Evolutionary conservation across 768 basidiomycete species (phyloP).

Genomic region (Psilocybe sp.): DNA sequence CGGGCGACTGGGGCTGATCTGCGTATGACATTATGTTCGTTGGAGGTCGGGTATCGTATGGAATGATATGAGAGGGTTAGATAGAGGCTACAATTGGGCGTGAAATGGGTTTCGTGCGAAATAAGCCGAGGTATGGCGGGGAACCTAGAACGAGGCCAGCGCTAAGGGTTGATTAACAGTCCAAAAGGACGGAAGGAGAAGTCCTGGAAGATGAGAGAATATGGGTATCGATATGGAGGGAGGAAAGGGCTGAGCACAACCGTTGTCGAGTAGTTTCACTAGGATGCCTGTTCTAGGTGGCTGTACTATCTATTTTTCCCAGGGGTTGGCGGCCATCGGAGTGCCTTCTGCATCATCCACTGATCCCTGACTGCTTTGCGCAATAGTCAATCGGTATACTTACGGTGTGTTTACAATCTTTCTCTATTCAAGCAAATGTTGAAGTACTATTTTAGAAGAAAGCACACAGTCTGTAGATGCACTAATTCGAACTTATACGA

Average conservation of each 20-base stretch:
- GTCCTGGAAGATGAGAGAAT: slow-evolving; percentile 16
- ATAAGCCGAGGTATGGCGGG: slow-evolving; percentile 13
- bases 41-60: slow-evolving; percentile 19
- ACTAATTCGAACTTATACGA: too few species aligned
- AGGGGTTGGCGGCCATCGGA: too few species aligned
- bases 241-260: background rate
- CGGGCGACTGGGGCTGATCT: slow-evolving; percentile 61
- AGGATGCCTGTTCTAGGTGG: slow-evolving; percentile 2
- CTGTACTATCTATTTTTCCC: background rate
- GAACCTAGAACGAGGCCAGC: slow-evolving; percentile 41
- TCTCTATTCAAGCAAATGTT: too few species aligned
- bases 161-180: slow-evolving; percentile 33
- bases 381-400: too few species aligned
- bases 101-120: slow-evolving; percentile 16
- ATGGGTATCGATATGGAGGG: slow-evolving; percentile 35
- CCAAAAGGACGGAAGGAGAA: slow-evolving; percentile 21
- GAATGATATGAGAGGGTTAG: slow-evolving; percentile 11
- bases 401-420: too few species aligned
- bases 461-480: too few species aligned
- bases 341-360: too few species aligned
- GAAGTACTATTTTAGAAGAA: too few species aligned
- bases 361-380: too few species aligned
- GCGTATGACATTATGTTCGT: slow-evolving; percentile 56
- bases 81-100: slow-evolving; percentile 16
- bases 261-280: background rate